Evolutionary conservation across 2,329 filamentous ascomycete genomes (phyloP), one percentile per base, ranked within the genome.

Genomic region (Penicillium sumatraense): DNA sequence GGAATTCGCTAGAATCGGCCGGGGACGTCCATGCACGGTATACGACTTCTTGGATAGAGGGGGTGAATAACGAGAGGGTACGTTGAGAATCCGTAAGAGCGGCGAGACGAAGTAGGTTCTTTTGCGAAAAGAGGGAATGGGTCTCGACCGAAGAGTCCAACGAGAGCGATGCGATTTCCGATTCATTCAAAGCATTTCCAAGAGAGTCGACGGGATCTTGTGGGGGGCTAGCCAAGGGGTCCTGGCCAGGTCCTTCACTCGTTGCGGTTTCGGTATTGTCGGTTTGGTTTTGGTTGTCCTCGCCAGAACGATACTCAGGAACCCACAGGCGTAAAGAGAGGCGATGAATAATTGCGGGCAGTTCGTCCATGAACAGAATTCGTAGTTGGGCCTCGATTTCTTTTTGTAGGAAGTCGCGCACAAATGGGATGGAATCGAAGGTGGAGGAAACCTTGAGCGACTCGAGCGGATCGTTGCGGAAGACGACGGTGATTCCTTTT

Each of bases 361-460:
- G 78, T 72, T 99, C 95, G 61, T 99, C 93, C 92, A 98, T 98
- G 81, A 99, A 96, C 62, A 99, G 73, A 51, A 93, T 91, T 26
- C 95, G 88, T 58, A 99, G 78, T 74, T 98, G 95, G 49, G 86
- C 89, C 76, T 99, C 95, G 66, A 99, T 99, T 58, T 93, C 96
- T 72, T 91, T 89, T 71, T 99, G 95, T 53, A 99, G 80, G 73
- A 98, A 98, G 74, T 99, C 93, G 64, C 95, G 89, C 59, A 99
- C 95, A 70, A 99, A 99, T 41, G 95, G 93, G 68, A 99, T 99
- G 11, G 93, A 96, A 78, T 99, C 95, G 75, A 99, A 99, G 41
- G 95, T 99, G 64, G 93, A 98, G 1, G 93, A 98, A 63, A 99
- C 95, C 79, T 97, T 98, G 68, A 99, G 86, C 4, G 93, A 97